A percentile compares a stretch with the other conserved stretches of the same genome.
phyloP scores from a whole-genome alignment of 2,329 filamentous ascomycete species.

The Diaporthe sp. region DNA sequence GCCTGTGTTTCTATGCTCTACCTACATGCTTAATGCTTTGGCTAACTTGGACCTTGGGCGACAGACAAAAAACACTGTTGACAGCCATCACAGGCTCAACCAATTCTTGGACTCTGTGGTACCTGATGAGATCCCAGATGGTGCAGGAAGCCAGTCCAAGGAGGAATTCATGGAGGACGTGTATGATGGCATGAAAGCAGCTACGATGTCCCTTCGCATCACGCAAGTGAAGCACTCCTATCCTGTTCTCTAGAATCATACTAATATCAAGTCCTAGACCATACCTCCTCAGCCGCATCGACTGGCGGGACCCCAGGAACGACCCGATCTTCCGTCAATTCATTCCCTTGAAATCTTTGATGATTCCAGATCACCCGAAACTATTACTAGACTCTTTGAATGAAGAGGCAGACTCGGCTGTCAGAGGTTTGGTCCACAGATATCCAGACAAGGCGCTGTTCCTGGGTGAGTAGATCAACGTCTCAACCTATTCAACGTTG shows the following conservation, averaged over 20 bases:
- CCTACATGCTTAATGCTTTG: neutral
- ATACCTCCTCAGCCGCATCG: conserved; percentile 68
- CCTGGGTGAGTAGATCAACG: conserved; percentile 58
- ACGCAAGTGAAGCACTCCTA: conserved; percentile 53
- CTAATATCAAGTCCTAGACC: conserved; percentile 53
- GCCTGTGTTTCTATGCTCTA: no score
- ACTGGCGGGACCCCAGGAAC: conserved; percentile 70
- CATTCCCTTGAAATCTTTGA: conserved; percentile 65
- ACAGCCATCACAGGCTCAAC: conserved; percentile 59
- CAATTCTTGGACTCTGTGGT: conserved; percentile 63
- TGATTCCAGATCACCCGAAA: conserved; percentile 66
- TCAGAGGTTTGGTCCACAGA: conserved; percentile 71
- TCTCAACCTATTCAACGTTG: neutral
- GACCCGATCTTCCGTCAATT: conserved; percentile 73
- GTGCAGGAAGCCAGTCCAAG: conserved; percentile 56
- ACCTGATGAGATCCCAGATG: conserved; percentile 60
- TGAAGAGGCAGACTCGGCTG: conserved; percentile 67
- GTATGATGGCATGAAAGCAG: conserved; percentile 61
- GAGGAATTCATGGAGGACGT: conserved; percentile 69
- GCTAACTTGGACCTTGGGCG: neutral
- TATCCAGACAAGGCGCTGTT: conserved; percentile 75
- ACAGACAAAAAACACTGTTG: conserved; percentile 57
- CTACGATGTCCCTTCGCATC: conserved; percentile 71
- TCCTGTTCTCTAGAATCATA: neutral
- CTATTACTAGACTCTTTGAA: conserved; percentile 70